These are phyloP conservation scores for Zymoseptoria pseudotritici DNA, from an alignment of 2,329 filamentous ascomycete genomes.

Conservation along the genomic window DNA sequence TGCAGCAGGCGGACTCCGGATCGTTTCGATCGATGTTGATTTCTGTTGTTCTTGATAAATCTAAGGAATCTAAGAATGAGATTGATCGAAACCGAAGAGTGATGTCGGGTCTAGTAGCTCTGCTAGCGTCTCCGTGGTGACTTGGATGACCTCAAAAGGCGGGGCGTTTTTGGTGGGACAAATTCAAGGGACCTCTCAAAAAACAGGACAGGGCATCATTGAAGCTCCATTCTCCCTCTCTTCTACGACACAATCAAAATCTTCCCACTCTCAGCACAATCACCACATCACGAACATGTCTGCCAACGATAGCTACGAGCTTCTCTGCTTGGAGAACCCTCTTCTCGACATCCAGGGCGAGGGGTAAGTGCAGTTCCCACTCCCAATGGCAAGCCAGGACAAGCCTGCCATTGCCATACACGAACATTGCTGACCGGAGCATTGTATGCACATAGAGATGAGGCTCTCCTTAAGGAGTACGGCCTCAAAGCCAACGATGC, in stretches of 20 bases:
- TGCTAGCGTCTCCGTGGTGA: not conserved
- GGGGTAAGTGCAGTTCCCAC: slow-evolving; percentile 41
- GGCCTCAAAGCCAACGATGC: slow-evolving; percentile 92
- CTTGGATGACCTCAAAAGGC: not conserved
- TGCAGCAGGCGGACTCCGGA: not conserved
- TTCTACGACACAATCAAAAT: not conserved
- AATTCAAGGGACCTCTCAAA: not conserved
- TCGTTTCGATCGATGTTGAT: not conserved
- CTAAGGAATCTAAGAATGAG: not conserved
- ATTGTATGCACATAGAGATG: slow-evolving; percentile 52
- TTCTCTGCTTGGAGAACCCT: slow-evolving; percentile 94
- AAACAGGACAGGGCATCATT: not conserved
- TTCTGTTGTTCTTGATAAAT: not conserved
- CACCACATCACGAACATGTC: slow-evolving; percentile 11
- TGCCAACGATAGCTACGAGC: slow-evolving; percentile 58
- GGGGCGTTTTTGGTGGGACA: not conserved
- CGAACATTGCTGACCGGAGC: not conserved
- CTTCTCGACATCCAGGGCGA: slow-evolving; percentile 92
- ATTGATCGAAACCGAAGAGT: not conserved
- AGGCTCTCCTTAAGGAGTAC: slow-evolving; percentile 85
- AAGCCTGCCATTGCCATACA: not conserved
- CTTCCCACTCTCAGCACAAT: not conserved
- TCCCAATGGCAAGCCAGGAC: slow-evolving; percentile 10
- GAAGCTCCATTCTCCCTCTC: not conserved
- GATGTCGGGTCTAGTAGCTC: not conserved